Percentiles rank a stretch among this genome's conserved stretches.
phyloP scores from a whole-genome alignment of 1,139 yeast species.

The Suhomyces atakaporum region DNA sequence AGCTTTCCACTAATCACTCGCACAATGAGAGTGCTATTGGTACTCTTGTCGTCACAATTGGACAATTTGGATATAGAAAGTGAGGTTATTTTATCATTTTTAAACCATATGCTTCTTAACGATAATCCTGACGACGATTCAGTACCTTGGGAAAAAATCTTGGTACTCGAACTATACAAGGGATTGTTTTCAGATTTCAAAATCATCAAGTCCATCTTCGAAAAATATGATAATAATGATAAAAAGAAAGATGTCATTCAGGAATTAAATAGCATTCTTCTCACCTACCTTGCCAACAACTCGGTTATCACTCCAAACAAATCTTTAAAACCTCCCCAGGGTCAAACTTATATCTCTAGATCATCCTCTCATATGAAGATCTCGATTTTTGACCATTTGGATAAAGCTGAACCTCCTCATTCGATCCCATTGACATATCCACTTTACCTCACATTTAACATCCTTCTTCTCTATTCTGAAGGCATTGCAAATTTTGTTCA shows the following conservation, averaged over 20 bases:
- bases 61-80: conserved; percentile 68
- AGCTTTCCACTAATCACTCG: conserved; percentile 72
- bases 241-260: conserved; percentile 60
- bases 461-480: conserved; percentile 61
- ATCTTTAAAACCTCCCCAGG: conserved; percentile 29
- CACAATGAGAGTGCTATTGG: conserved; percentile 66
- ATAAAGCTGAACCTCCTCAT: conserved; percentile 71
- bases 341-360: conserved; percentile 25
- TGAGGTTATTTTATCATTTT: conserved; percentile 73
- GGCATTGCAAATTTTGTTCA: conserved; percentile 64
- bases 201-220: conserved; percentile 54
- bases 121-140: conserved; percentile 19
- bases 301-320: conserved; percentile 36
- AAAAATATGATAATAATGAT: conserved; percentile 61
- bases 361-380: conserved; percentile 44
- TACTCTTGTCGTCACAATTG: conserved; percentile 63
- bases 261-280: conserved; percentile 56
- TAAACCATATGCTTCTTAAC: conserved; percentile 62
- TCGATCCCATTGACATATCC: conserved; percentile 63
- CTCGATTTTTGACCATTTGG: conserved; percentile 71
- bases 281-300: conserved; percentile 27
- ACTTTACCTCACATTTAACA: conserved; percentile 56
- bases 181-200: conserved; percentile 59
- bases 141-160: conserved; percentile 64
- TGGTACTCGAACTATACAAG: conserved; percentile 72